Evolutionary conservation across 176 grass and related monocot genomes (phyloP).

Genomic region (Lolium rigidum): DNA sequence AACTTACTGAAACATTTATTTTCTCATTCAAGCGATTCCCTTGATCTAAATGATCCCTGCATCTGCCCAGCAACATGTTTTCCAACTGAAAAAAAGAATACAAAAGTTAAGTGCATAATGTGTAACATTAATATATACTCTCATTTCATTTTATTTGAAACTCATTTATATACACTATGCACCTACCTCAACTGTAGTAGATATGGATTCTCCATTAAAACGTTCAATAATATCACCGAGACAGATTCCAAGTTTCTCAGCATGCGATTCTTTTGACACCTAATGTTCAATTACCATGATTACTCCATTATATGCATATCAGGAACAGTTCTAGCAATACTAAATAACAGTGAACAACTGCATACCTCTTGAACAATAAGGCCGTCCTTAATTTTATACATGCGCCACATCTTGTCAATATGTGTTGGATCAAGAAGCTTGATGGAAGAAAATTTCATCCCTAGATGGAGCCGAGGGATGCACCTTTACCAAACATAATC

Average conservation of each 20-base stretch:
- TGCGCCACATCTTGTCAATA: too few species aligned
- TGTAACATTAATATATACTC: neutral
- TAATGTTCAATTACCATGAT: too few species aligned
- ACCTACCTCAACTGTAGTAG: too few species aligned
- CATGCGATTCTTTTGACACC: neutral
- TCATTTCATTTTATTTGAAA: too few species aligned
- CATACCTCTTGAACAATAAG: too few species aligned
- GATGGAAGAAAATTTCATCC: too few species aligned
- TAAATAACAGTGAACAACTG: neutral
- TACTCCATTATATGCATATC: neutral
- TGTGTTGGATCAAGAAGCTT: too few species aligned
- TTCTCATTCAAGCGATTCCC: neutral
- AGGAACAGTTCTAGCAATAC: too few species aligned
- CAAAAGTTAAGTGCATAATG: neutral
- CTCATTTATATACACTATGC: neutral
- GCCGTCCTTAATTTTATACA: too few species aligned
- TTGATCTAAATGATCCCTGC: neutral
- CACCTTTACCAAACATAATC: too few species aligned
- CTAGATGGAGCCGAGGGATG: constrained; percentile 26
- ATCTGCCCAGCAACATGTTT: neutral
- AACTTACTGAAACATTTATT: neutral
- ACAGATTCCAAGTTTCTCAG: neutral
- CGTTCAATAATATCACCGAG: too few species aligned
- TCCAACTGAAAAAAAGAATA: neutral
- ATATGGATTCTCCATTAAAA: too few species aligned